Conservation (phyloP, 2,329 filamentous ascomycete species). For the Penicillium polonicum region DNA sequence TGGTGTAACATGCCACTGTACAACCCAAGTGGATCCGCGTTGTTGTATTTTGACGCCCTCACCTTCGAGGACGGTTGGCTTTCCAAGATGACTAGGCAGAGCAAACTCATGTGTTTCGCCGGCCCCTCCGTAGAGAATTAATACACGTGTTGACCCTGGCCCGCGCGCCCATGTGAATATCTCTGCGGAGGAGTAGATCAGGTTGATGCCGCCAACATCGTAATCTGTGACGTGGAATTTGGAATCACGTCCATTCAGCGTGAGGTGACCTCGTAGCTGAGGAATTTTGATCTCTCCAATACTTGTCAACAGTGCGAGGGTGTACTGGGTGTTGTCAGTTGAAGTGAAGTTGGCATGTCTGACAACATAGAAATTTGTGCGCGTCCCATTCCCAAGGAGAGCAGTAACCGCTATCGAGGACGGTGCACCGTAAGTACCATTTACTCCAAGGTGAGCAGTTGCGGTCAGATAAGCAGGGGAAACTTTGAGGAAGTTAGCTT, state of each 20-base stretch:
- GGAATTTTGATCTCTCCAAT: conserved; percentile 28
- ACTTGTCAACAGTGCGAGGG: conserved; percentile 20
- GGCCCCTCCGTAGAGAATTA: conserved; percentile 32
- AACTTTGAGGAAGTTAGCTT: conserved; percentile 71
- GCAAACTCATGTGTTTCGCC: conserved; percentile 31
- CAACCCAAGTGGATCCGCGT: conserved; percentile 2
- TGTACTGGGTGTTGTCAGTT: conserved; percentile 10
- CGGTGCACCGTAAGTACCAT: conserved; percentile 11
- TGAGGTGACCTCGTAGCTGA: conserved; percentile 24
- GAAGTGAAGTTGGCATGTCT: conserved; percentile 21
- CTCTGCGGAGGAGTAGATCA: conserved; percentile 33
- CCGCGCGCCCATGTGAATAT: conserved; percentile 30
- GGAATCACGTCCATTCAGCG: conserved; percentile 29
- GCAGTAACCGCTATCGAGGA: conserved; percentile 14
- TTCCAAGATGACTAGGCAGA: conserved; percentile 16
- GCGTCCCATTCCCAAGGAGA: conserved; percentile 8
- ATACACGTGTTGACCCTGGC: conserved; percentile 15
- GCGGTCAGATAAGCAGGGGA: conserved; percentile 67
- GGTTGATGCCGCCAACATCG: conserved; percentile 22
- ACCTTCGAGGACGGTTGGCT: conserved; percentile 13
- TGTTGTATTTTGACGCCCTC: neutral
- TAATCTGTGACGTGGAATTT: conserved; percentile 35
- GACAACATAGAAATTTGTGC: conserved; percentile 15
- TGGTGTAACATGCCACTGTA: conserved; percentile 17
- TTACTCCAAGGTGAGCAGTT: conserved; percentile 41